phyloP scores from a whole-genome alignment of 163 green algal genomes.

The Chlorella variabilis region DNA sequence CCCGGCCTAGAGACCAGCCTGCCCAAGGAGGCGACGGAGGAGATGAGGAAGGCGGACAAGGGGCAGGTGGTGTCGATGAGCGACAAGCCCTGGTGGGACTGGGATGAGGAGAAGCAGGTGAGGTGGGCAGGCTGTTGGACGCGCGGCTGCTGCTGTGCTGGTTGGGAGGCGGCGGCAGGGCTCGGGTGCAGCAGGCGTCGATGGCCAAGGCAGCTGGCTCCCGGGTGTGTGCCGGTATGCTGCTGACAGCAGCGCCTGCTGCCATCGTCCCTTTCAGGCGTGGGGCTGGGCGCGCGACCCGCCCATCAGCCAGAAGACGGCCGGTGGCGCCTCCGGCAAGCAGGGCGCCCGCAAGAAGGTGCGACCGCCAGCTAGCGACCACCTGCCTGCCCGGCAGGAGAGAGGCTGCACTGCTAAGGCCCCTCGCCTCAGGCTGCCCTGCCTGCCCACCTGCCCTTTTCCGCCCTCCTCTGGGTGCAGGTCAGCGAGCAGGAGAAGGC shows the following conservation, averaged over 20 bases:
- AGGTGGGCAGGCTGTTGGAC: too few relatives aligned
- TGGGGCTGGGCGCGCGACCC: constrained; percentile 79
- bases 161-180: too few relatives aligned
- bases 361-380: too few relatives aligned
- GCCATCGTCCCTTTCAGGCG: constrained; percentile 23
- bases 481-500: constrained; percentile 62
- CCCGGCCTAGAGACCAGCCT: constrained; percentile 50
- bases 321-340: constrained; percentile 16
- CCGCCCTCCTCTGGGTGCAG: background rate
- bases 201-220: too few relatives aligned
- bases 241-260: background rate
- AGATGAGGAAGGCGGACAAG: constrained; percentile 76
- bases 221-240: background rate
- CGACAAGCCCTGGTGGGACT: constrained; percentile 79
- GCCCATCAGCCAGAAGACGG: constrained; percentile 61
- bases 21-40: constrained; percentile 68
- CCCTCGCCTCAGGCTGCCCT: background rate
- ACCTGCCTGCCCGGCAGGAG: background rate
- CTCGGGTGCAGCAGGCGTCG: too few relatives aligned
- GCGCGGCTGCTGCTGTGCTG: too few relatives aligned
- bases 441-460: too few relatives aligned
- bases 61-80: constrained; percentile 74
- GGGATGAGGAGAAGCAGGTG: constrained; percentile 50
- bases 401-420: background rate
- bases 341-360: constrained; percentile 60